phyloP scores from a whole-genome alignment of 345 rosid genomes.

The Camelina neglecta region DNA sequence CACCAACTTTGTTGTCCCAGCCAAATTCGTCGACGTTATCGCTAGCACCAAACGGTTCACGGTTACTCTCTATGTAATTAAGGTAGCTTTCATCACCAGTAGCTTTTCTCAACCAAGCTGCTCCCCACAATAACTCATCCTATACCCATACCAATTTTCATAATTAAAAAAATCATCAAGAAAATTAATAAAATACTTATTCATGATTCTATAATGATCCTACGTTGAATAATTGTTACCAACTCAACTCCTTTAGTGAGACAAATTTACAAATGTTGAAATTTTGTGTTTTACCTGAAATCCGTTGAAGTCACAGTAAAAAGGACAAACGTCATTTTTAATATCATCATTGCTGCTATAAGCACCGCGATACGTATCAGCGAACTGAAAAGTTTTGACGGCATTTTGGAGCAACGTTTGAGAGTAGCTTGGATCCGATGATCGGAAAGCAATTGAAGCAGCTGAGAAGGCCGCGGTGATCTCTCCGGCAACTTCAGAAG shows the following conservation, averaged over 20 bases:
- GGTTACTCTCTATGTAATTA: constrained; percentile 70
- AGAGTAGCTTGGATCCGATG: constrained; percentile 80
- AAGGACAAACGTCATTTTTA: constrained; percentile 82
- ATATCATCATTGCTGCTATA: constrained; percentile 81
- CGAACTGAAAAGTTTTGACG: constrained; percentile 61
- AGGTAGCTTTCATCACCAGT: constrained; percentile 68
- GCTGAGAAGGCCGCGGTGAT: constrained; percentile 89
- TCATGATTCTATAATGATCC: neutral
- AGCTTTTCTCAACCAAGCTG: constrained; percentile 92
- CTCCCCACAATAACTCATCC: constrained; percentile 99
- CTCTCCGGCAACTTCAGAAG: constrained; percentile 92
- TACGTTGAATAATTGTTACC: neutral
- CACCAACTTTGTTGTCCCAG: constrained; percentile 98
- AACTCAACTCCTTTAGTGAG: neutral
- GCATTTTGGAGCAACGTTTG: constrained; percentile 74
- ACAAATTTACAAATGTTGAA: neutral
- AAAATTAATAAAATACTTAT: neutral
- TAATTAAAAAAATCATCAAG: neutral
- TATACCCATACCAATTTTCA: constrained; percentile 32
- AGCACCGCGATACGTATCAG: constrained; percentile 86
- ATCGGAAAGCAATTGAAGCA: constrained; percentile 79
- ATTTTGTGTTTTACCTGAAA: constrained; percentile 59
- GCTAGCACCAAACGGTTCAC: constrained; percentile 85
- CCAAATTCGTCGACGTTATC: constrained; percentile 95
- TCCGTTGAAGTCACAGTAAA: constrained; percentile 85